These are phyloP conservation scores for Scytalidium lignicola DNA, from an alignment of 2,329 filamentous ascomycete genomes.

Conservation along the genomic window DNA sequence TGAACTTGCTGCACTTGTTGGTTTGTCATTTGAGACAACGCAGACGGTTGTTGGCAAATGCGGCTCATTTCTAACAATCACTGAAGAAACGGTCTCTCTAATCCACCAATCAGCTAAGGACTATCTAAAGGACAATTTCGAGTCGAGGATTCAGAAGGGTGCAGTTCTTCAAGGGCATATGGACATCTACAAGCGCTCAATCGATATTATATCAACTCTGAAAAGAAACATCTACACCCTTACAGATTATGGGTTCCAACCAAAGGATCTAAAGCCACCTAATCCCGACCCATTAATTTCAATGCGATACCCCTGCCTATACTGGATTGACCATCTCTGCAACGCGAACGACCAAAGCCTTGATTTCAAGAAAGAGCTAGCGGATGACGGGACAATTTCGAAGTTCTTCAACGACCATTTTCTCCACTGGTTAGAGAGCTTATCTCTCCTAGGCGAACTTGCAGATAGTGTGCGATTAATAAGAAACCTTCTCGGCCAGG, in stretches of 20 bases:
- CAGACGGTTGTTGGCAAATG: conserved; percentile 21
- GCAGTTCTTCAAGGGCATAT: conserved; percentile 6
- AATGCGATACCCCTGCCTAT: conserved; percentile 22
- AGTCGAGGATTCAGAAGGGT: conserved; percentile 4
- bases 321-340: conserved; percentile 31
- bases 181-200: conserved; percentile 13
- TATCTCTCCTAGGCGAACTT: too few species aligned
- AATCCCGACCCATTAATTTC: conserved; percentile 22
- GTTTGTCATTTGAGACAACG: conserved; percentile 9
- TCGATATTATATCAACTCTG: conserved; percentile 14
- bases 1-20: conserved; percentile 15
- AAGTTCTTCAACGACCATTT: conserved; percentile 7
- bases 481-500: too few species aligned
- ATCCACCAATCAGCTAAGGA: conserved; percentile 30
- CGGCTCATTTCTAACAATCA: conserved; percentile 29
- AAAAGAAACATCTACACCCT: conserved; percentile 23
- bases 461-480: too few species aligned
- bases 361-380: conserved; percentile 4
- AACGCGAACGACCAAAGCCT: conserved; percentile 9
- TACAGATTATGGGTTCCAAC: conserved; percentile 14
- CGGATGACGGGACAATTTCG: conserved; percentile 5
- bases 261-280: conserved; percentile 14
- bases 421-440: conserved; percentile 10
- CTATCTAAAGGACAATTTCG: conserved; percentile 18
- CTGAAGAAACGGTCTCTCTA: conserved; percentile 18